phyloP scores from a whole-genome alignment of 257 asterid genomes.

The Solanum chilense region DNA sequence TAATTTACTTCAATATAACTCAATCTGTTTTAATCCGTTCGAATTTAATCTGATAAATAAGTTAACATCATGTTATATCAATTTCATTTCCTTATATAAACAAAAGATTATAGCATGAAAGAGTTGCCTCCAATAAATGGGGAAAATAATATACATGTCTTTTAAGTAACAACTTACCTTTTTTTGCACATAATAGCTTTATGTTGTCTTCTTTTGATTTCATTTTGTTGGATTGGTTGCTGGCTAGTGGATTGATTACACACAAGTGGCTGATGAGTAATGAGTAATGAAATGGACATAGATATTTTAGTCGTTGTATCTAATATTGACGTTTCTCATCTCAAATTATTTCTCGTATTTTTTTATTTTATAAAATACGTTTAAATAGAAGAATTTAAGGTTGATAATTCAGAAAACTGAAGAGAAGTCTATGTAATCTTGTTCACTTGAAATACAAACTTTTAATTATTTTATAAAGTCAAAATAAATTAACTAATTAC shows the following conservation, averaged over 20 bases:
- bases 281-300: neutral
- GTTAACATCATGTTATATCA: neutral
- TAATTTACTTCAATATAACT: neutral
- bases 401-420: no score
- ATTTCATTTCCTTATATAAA: neutral
- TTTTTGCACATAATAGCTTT: neutral
- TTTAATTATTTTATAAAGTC: no score
- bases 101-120: neutral
- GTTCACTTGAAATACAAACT: no score
- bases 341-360: neutral
- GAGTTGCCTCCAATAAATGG: neutral
- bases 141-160: neutral
- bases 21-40: neutral
- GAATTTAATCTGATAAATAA: neutral
- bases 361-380: no score
- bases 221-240: neutral
- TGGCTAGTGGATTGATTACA: neutral
- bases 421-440: neutral
- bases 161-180: neutral
- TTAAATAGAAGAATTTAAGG: no score
- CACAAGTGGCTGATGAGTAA: neutral
- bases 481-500: no score
- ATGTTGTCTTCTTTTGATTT: neutral
- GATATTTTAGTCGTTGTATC: neutral
- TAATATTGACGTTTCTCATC: fast-evolving